Evolutionary conservation across 495 filamentous ascomycete genomes (phyloP).

Genomic region (Penicillium coprophilum): DNA sequence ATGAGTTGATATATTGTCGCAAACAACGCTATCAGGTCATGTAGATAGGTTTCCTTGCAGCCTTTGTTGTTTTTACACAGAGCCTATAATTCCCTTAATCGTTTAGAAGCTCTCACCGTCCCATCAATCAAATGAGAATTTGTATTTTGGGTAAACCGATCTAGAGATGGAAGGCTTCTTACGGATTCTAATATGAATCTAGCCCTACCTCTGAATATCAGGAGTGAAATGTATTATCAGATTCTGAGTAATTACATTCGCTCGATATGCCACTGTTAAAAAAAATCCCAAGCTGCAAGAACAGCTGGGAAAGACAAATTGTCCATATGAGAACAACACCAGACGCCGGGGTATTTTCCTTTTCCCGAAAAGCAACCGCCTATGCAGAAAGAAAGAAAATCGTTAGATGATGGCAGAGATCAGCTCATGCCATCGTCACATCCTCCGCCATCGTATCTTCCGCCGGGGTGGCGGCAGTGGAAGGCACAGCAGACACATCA

Average conservation of each 20-base stretch:
- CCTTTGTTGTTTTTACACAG: neutral
- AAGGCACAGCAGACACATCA: constrained; percentile 20
- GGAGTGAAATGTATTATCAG: neutral
- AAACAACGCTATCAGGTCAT: neutral
- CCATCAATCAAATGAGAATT: neutral
- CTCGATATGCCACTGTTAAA: neutral
- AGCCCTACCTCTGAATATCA: neutral
- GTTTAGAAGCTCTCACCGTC: neutral
- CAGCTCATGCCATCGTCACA: constrained; percentile 28
- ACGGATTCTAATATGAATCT: neutral
- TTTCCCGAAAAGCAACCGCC: constrained; percentile 16
- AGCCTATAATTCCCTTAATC: neutral
- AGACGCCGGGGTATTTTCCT: constrained; percentile 32
- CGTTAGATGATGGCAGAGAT: constrained; percentile 1
- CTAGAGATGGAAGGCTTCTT: neutral
- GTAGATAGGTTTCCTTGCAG: neutral
- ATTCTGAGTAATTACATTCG: neutral
- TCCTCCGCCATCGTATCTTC: constrained; percentile 24
- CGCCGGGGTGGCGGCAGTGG: constrained; percentile 20
- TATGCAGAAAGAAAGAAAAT: constrained; percentile 23
- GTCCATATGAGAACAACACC: constrained; percentile 17
- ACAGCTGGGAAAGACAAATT: neutral
- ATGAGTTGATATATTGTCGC: neutral
- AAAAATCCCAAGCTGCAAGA: neutral
- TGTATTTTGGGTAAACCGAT: neutral